These are phyloP conservation scores for Aspergillus hortae DNA, from an alignment of 2,329 filamentous ascomycete species.

Conservation along the genomic window DNA sequence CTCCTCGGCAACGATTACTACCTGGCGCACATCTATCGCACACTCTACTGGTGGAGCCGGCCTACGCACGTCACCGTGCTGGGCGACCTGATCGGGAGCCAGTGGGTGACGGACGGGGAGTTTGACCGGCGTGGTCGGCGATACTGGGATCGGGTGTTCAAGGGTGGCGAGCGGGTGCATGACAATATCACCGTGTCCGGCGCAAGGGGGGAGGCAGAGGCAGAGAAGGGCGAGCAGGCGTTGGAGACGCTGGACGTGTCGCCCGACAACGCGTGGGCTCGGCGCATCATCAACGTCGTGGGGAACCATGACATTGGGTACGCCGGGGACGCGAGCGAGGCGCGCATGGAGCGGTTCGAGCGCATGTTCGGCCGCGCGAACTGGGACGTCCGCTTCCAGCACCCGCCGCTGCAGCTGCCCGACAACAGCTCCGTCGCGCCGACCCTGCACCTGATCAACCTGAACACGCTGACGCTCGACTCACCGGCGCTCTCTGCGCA, in stretches of 20 bases:
- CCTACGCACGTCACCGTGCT: conserved; percentile 87
- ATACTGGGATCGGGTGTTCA: conserved; percentile 79
- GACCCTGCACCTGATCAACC: conserved; percentile 74
- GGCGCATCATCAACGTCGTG: conserved; percentile 78
- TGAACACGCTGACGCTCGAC: conserved; percentile 94
- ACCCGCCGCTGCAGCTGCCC: conserved; percentile 33
- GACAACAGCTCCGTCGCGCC: conserved; percentile 32
- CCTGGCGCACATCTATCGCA: conserved; percentile 86
- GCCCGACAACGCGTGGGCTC: conserved; percentile 60
- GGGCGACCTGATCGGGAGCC: conserved; percentile 87
- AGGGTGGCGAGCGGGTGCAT: conserved; percentile 60
- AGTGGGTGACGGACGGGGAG: conserved; percentile 87
- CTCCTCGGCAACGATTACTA: conserved; percentile 93
- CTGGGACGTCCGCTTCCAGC: conserved; percentile 78
- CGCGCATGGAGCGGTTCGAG: conserved; percentile 77
- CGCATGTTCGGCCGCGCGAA: conserved; percentile 80
- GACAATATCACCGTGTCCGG: conserved; percentile 40
- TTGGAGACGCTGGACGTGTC: conserved; percentile 27
- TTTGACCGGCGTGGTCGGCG: conserved; percentile 69
- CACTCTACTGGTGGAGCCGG: conserved; percentile 74
- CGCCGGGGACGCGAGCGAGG: conserved; percentile 79
- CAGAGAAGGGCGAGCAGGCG: conserved; percentile 32
- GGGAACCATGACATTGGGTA: conserved; percentile 98
- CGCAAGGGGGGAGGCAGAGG: conserved; percentile 42
- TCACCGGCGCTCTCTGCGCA: conserved; percentile 65